phyloP scores from a whole-genome alignment of 228 moss, liverwort and hornwort genomes.

The Sphagnum magellanicum region DNA sequence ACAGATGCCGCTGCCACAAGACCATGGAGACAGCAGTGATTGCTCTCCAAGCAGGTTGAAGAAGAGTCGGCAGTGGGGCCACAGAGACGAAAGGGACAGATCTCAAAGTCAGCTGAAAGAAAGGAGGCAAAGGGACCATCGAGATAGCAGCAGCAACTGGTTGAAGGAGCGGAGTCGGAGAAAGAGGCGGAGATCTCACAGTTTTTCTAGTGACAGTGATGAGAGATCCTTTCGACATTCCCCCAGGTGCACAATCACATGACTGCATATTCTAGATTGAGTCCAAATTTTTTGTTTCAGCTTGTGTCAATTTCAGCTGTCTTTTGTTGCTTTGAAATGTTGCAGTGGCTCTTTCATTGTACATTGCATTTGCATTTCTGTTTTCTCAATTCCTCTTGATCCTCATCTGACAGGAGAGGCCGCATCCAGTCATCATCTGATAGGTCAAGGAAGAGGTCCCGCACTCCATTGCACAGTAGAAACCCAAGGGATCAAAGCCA shows the following conservation, averaged over 20 bases:
- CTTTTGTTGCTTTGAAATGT: no score
- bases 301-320: no score
- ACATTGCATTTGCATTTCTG: no score
- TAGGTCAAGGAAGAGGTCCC: neutral
- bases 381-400: no score
- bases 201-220: no score
- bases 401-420: neutral
- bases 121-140: neutral
- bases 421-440: neutral
- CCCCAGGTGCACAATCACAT: no score
- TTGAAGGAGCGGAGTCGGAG: neutral
- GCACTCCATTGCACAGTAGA: neutral
- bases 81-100: slow-evolving; percentile 3
- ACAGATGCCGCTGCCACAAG: neutral
- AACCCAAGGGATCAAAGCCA: neutral
- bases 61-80: slow-evolving; percentile 4
- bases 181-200: no score
- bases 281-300: no score
- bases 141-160: neutral
- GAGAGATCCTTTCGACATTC: no score
- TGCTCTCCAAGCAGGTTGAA: slow-evolving; percentile 8
- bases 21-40: slow-evolving; percentile 4
- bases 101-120: slow-evolving; percentile 7
- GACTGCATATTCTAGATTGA: no score
- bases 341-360: no score